Evolutionary conservation across 257 asterid genomes (phyloP), one percentile per base, ranked within the genome.

Genomic region (Fraxinus americana): DNA sequence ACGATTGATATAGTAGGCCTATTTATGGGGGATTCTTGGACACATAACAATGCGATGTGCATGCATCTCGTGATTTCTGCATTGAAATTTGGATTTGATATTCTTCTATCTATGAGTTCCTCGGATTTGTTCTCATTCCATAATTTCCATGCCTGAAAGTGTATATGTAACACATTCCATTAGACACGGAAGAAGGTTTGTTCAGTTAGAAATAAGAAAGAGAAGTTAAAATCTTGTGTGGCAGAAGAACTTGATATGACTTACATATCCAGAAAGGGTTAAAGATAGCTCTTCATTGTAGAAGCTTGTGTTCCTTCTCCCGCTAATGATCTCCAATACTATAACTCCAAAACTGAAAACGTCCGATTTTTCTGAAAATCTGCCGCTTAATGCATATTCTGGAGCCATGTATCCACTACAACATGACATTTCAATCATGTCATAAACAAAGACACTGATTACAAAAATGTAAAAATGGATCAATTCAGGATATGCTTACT

Each of bases 401-500:
- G 88, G 91, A 34, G 88, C 61, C 89, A 87, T 87, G 17, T 85
- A 85, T 36, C 91, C 91, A 82, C 89, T 83, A 81, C 85, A 83
- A 77, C 43, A 50, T 25, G 34, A 19, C 25, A 36, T 36, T 52
- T 29, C 67, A 67, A 14, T 36, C 21, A 19, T 80, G 67, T 25
- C 32, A n/a, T 74, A 41, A 70, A 12, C 35, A 59, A n/a, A 71
- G 0, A 35, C 16, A 5, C 6, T 38, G 35, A 21, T 36, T 71
- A 9, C 10, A 8, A 73, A 29, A 67, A n/a, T 54, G 34, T 52
- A 4, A 48, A 3, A 48, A 25, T 4, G 32, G 75, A 54, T 9
- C 63, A 36, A 67, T 7, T 14, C 1, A 34, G 48, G 29, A 72
- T 27, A 54, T 14, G 52, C 89, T 87, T 61, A 85, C 89, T 74